Evolutionary conservation across 2,329 filamentous ascomycete genomes (phyloP).

Genomic region (Trichoderma sp.): DNA sequence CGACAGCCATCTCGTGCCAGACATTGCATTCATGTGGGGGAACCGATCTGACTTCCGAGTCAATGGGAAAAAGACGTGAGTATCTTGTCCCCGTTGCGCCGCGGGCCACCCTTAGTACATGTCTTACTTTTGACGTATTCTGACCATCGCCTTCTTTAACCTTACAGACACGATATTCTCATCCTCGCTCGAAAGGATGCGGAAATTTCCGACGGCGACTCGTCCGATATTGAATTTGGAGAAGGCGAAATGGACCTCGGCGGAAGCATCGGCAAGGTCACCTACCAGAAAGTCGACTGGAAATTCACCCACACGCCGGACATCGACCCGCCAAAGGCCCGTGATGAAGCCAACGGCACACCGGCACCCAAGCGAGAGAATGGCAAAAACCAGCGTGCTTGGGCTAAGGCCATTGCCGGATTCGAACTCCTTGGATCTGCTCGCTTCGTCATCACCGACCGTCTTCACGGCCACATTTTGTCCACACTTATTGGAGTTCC

Average conservation of each 20-base stretch:
- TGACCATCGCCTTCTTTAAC: background rate
- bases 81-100: background rate
- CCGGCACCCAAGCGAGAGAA: constrained; percentile 9
- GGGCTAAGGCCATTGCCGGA: constrained; percentile 12
- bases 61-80: constrained; percentile 5
- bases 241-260: constrained; percentile 7
- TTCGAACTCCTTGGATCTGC: constrained; percentile 12
- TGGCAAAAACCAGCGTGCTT: constrained; percentile 10
- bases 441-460: constrained; percentile 10
- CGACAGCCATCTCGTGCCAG: constrained; percentile 3
- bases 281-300: constrained; percentile 13
- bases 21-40: constrained; percentile 16
- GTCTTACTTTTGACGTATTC: background rate
- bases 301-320: constrained; percentile 14
- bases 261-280: constrained; percentile 8
- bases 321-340: constrained; percentile 6
- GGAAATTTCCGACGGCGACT: constrained; percentile 15
- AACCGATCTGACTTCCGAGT: constrained; percentile 13
- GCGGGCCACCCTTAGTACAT: too few species aligned
- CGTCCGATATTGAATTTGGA: background rate
- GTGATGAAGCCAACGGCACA: background rate
- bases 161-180: constrained; percentile 4
- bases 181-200: constrained; percentile 5
- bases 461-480: constrained; percentile 6
- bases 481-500: constrained; percentile 10